Evolutionary conservation across 495 filamentous ascomycete genomes (phyloP), one percentile per base, ranked within the genome.

Genomic region (Hypoxylon trugodes): DNA sequence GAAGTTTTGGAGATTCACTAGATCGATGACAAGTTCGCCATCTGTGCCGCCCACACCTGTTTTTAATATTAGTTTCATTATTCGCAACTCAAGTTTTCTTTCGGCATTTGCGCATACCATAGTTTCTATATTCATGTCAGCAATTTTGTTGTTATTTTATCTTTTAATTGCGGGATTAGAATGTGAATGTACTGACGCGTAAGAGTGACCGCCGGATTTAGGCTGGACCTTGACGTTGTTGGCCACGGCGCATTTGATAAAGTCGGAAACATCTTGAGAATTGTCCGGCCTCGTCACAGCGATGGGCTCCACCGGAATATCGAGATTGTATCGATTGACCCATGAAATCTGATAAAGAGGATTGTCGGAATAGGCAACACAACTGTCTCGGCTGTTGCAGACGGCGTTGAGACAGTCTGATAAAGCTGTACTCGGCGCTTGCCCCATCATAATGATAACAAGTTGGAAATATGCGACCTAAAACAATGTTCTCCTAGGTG

Each of bases 171-270:
- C 12, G 7, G n/a, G n/a, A n/a, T n/a, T n/a, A n/a, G n/a, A 15
- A 24, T 33, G 10, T 6, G 1, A 6, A 26, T 6, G 16, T 21
- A 50, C 79, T 55, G 59, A 81, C 78, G 71, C 79, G 74, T 89
- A 92, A 10, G 87, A 90, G 68, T 93, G 91, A 1, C 91, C 91
- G 10, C 90, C 90, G 33, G 84, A 85, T 63, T 81, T 85, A 7
- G 89, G 78, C 60, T 90, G 88, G 16, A 92, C 87, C 62, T 87
- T 87, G 61, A 85, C 72, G 30, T 72, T 76, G 50, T 79, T 73
- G 2, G 71, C 63, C 0, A 70, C 74, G 0, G 88, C 89, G 60
- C 88, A 91, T 50, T 77, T 78, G 8, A 91, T 78, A 2, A 86
- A 78, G 18, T 69, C 76, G 0, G 86, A 79, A 9, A 92, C 81